Evolutionary conservation across 2,329 filamentous ascomycete genomes (phyloP), one percentile per base, ranked within the genome.

Genomic region (Epichloe coenophiala): DNA sequence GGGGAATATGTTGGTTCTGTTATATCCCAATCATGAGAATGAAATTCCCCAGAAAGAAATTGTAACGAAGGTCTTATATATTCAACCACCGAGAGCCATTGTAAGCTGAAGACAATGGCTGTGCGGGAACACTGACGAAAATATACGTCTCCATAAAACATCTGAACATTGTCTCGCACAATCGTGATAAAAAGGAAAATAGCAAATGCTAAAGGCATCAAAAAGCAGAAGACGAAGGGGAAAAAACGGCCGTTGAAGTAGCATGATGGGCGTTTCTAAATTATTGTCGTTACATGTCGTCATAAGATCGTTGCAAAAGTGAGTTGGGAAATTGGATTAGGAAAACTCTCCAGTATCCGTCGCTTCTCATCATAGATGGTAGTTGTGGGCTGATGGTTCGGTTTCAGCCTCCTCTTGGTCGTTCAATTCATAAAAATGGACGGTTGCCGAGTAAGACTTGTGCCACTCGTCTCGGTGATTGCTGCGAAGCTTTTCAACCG

Each of bases 401-500:
- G 17, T 41, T 40, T 50, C 35, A 35, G 44, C 39, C 38, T 46
- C 12, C 42, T 48, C 45, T 51, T 50, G 46, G 35, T 36, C 46
- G 21, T 53, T 50, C 45, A 39, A 52, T 48, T 55, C 46, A 43
- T 53, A 51, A 45, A 49, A 47, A 47, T 27, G 41, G 43, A 47
- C 36, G 21, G 51, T 48, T 51, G 44, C 51, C 48, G 43, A 47
- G 47, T 48, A 19, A 50, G 51, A 49, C 56, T 51, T 55, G 59
- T 58, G 57, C 60, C 42, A 63, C 64, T 59, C 63, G 59, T 61
- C 51, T 58, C 54, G 36, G 56, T 59, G 59, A 63, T 55, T 59
- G 64, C 64, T 60, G 64, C 59, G 65, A 66, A 68, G 66, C 64
- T 56, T 65, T 67, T 63, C 64, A 64, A 66, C 59, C 64, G 58